Evolutionary conservation across 2,329 filamentous ascomycete genomes (phyloP), one percentile per base, ranked within the genome.

Genomic region (Botrytis fabae): DNA sequence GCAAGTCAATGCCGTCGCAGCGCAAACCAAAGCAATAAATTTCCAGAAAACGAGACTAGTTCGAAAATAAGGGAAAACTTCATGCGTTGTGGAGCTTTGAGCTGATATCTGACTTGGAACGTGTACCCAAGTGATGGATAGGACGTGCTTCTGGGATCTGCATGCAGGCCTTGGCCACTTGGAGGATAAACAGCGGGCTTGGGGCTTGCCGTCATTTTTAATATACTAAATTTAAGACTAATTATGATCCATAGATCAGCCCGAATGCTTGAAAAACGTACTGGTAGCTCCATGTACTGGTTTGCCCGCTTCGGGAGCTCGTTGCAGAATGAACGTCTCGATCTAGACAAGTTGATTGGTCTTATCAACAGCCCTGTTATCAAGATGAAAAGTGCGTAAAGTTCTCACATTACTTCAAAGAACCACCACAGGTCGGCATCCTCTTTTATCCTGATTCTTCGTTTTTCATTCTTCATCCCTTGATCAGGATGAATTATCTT

Each of bases 201-300:
- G 38, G 16, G 20, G 32, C 16, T 48, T 68, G n/a, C 22, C 38
- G 2, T 66, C 46, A 28, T 28, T 65, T 28, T 68, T 46, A 46
- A 64, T 46, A 35, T 54, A 28, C 25, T 54, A 22, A 42, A 68
- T 1, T 40, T n/a, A 28, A 68, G 35, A 54, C 35, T 54, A 68
- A 54, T 20, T 40, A 20, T 68, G 64, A 68, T 54, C 64, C 46
- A 68, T 68, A 54, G 35, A 68, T 68, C 64, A 54, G 64, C 64
- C 40, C 40, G 40, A 54, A 28, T 68, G n/a, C 61, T 28, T 6
- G 46, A 20, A 25, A 66, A 68, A n/a, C 46, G 51, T 68, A 28
- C 46, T 68, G 46, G 46, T 54, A 68, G 46, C 54, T 54, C 46
- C 64, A 68, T 68, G 32, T 28, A 40, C n/a, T 54, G 28, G 16